Evolutionary conservation across 306 rosid species (phyloP), one percentile per base, ranked within the genome.

Genomic region (Prinsepia uniflora): DNA sequence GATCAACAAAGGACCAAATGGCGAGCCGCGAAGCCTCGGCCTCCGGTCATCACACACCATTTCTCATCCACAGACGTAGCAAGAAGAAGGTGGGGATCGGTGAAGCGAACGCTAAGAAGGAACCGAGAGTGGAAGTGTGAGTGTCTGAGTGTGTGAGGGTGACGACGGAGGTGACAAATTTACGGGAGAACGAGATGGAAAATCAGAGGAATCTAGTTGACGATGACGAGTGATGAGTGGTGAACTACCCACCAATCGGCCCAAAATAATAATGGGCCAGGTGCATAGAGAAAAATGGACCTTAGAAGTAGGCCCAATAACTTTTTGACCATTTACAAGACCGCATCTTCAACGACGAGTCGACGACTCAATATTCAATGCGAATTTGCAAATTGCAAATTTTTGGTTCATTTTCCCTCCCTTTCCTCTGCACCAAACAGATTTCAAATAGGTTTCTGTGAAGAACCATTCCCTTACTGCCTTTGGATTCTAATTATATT

Each of bases 31-130:
- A 95, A 95, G 67, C 99, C 99, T 4, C 99, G 85, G 5, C 96
- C 99, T 41, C 99, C 99, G 24, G 96, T 95, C 52, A 95, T 97
- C 58, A 89, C 90, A 74, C 99, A 89, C 91, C 97, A 95, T 63
- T 68, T 81, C 22, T 81, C 88, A 44, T 71, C 88, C 5, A 44
- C 76, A 5, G 82, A 75, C 96, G 88, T 89, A 2, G 47, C 22
- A 24, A 4, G 46, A 39, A 15, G 41, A 39, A 7, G 24, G 13
- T 9, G 46, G 24, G 2, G 47, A 61, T 61, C 44, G 65, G 53
- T 5, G 41, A 15, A 55, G 52, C 42, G 47, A 18, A 47, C 24
- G 7, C 44, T 0, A 4, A 46, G 5, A 6, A 24, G 43, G 44
- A 71, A 57, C 57, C 47, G 76, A 72, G 69, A 64, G 19, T 18